A percentile compares a stretch with the other conserved stretches of the same genome.
Conservation (phyloP, 257 asterid genomes). For the Cruciata laevipes region DNA sequence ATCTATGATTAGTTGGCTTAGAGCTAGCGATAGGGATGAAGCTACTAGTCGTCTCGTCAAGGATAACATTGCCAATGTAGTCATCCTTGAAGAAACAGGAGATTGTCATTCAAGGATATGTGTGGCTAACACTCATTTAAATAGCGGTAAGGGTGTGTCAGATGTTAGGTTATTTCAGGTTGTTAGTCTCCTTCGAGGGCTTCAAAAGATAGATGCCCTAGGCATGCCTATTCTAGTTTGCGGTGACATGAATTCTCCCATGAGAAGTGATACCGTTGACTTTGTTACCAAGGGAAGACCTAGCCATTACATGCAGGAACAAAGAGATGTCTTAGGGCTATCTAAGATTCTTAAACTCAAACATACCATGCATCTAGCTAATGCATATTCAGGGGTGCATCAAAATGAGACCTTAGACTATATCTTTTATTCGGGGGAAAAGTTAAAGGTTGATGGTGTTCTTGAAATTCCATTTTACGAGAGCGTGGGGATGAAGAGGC, state of each 20-base stretch:
- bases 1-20: background rate
- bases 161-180: constrained; percentile 6
- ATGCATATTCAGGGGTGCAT: background rate
- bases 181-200: background rate
- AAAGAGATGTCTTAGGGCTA: constrained; percentile 1
- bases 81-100: background rate
- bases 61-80: background rate
- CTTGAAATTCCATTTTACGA: constrained; percentile 5
- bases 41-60: background rate
- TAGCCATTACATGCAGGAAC: background rate
- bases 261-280: background rate
- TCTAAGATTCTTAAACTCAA: background rate
- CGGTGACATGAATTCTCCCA: constrained; percentile 2
- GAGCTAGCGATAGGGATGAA: too few species aligned
- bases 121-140: constrained; percentile 1
- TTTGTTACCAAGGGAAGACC: background rate
- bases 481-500: background rate
- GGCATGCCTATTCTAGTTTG: constrained; percentile 8
- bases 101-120: background rate
- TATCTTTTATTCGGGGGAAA: background rate
- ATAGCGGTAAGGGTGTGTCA: background rate
- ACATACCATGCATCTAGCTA: constrained; percentile 1
- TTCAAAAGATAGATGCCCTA: background rate
- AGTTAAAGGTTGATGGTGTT: constrained; percentile 8
- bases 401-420: constrained; percentile 2